Conservation (phyloP, 306 rosid species). For the Abrus precatorius region DNA sequence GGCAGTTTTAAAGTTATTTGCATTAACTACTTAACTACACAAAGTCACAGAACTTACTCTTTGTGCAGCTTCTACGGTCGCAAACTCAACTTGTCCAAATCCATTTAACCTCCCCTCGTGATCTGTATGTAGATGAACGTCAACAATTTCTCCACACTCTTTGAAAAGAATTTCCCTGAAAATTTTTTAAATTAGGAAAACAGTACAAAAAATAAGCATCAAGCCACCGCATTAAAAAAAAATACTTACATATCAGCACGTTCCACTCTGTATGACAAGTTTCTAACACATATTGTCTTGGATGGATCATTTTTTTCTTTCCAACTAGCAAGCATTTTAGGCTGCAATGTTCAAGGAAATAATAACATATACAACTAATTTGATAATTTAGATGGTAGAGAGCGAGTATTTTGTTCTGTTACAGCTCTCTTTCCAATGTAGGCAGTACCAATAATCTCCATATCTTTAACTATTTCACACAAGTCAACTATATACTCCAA, state of each 20-base stretch:
- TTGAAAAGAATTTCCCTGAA: slow-evolving; percentile 71
- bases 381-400: background rate
- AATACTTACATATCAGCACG: slow-evolving; percentile 72
- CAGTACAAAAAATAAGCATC: slow-evolving; percentile 2
- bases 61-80: slow-evolving; percentile 63
- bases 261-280: slow-evolving; percentile 60
- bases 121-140: slow-evolving; percentile 58
- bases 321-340: slow-evolving; percentile 50
- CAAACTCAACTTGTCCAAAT: slow-evolving; percentile 77
- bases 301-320: slow-evolving; percentile 46
- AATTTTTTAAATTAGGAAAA: slow-evolving; percentile 27
- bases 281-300: slow-evolving; percentile 68
- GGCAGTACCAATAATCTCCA: slow-evolving; percentile 64
- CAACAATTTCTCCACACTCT: slow-evolving; percentile 66
- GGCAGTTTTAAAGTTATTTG: slow-evolving; percentile 23
- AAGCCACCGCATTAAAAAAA: background rate
- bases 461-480: slow-evolving; percentile 57
- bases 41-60: slow-evolving; percentile 56
- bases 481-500: slow-evolving; percentile 7
- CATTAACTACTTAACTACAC: background rate
- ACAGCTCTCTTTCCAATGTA: slow-evolving; percentile 56
- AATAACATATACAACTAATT: background rate
- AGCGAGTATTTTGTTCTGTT: slow-evolving; percentile 25
- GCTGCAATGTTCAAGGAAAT: slow-evolving; percentile 51
- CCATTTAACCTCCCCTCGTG: slow-evolving; percentile 71